phyloP scores from a whole-genome alignment of 306 rosid genomes.

The Vigna radiata region DNA sequence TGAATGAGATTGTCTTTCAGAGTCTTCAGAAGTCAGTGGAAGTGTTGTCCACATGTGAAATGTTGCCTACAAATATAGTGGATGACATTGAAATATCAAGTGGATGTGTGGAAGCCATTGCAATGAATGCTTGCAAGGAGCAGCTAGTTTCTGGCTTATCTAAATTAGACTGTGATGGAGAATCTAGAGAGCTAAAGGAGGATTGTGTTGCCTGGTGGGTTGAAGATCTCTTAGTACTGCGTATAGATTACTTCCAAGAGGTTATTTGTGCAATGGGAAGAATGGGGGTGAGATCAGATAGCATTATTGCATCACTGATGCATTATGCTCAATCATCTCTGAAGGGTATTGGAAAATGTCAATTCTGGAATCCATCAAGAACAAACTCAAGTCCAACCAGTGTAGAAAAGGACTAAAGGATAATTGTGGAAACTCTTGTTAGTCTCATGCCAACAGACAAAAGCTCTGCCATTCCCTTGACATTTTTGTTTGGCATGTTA shows the following conservation, averaged over 20 bases:
- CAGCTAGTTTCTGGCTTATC: slow-evolving; percentile 73
- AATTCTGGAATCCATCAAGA: slow-evolving; percentile 63
- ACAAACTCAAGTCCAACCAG: slow-evolving; percentile 48
- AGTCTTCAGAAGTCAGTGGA: slow-evolving; percentile 76
- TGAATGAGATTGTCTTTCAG: slow-evolving; percentile 67
- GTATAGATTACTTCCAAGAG: slow-evolving; percentile 69
- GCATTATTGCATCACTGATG: slow-evolving; percentile 71
- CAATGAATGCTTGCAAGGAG: slow-evolving; percentile 83
- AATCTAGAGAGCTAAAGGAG: slow-evolving; percentile 65
- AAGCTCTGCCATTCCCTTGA: slow-evolving; percentile 65
- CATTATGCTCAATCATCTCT: slow-evolving; percentile 86
- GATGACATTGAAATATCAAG: slow-evolving; percentile 67
- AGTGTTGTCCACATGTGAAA: slow-evolving; percentile 70
- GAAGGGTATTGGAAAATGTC: slow-evolving; percentile 75
- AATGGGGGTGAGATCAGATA: slow-evolving; percentile 73
- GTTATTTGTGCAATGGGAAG: slow-evolving; percentile 70
- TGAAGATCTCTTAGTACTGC: slow-evolving; percentile 69
- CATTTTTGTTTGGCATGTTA: slow-evolving; percentile 82
- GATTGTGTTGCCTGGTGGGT: slow-evolving; percentile 78
- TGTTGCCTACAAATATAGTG: slow-evolving; percentile 55
- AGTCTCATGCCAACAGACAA: slow-evolving; percentile 75
- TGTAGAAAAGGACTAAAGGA: slow-evolving; percentile 61
- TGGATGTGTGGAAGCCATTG: slow-evolving; percentile 85
- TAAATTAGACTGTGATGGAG: slow-evolving; percentile 56
- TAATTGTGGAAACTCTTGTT: slow-evolving; percentile 67